Conservation (phyloP, 2,329 filamentous ascomycete species). For the Leptosphaerulina australis region DNA sequence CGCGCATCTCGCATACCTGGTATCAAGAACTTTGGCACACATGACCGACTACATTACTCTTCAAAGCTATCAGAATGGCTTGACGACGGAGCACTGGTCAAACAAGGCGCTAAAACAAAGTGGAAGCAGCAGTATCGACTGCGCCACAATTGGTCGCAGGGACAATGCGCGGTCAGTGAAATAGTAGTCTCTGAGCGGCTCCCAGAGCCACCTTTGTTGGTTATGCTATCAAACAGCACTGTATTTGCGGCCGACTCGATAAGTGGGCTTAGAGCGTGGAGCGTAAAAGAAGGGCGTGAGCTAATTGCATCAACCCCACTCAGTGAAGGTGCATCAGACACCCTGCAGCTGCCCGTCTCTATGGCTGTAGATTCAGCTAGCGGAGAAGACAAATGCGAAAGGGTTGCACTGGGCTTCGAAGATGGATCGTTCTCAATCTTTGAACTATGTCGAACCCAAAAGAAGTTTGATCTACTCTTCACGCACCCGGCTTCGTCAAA, state of each 20-base stretch:
- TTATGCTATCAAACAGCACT: conserved; percentile 76
- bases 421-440: conserved; percentile 67
- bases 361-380: conserved; percentile 65
- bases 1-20: conserved; percentile 77
- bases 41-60: conserved; percentile 56
- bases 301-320: conserved; percentile 60
- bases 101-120: conserved; percentile 61
- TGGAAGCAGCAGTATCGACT: conserved; percentile 92
- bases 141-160: conserved; percentile 87
- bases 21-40: conserved; percentile 54
- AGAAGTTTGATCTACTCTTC: conserved; percentile 59
- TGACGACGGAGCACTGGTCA: conserved; percentile 64
- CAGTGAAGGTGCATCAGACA: conserved; percentile 13
- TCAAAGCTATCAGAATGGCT: conserved; percentile 66
- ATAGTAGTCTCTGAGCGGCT: conserved; percentile 65
- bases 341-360: conserved; percentile 60
- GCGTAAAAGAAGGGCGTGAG: conserved; percentile 63
- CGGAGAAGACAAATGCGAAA: conserved; percentile 35
- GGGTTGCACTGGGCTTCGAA: conserved; percentile 47
- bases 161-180: conserved; percentile 79
- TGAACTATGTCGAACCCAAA: conserved; percentile 58
- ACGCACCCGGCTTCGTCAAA: conserved; percentile 66
- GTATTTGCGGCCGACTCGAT: conserved; percentile 75
- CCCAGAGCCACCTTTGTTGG: conserved; percentile 67
- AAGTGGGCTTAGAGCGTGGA: conserved; percentile 79